A percentile compares a stretch with the other conserved stretches of the same genome.
Evolutionary conservation across 2,329 filamentous ascomycete species (phyloP).

Genomic region (Calonectria pauciramosa): DNA sequence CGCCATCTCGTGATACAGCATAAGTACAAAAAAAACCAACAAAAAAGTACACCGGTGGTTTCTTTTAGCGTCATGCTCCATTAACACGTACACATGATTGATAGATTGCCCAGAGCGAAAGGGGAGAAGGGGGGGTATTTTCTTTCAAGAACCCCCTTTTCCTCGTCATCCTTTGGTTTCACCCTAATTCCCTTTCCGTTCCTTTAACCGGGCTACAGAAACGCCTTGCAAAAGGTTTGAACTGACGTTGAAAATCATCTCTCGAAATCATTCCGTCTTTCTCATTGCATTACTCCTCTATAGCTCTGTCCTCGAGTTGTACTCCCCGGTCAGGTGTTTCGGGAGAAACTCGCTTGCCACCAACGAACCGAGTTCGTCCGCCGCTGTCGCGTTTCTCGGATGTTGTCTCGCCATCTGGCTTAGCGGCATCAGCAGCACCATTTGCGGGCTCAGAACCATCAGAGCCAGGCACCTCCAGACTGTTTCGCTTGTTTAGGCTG

Average conservation of each 20-base stretch:
- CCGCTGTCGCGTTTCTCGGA: constrained; percentile 76
- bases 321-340: constrained; percentile 58
- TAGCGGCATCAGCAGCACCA: constrained; percentile 51
- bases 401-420: constrained; percentile 36
- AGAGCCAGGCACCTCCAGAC: constrained; percentile 84
- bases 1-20: constrained; percentile 44
- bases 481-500: constrained; percentile 70
- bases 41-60: constrained; percentile 36
- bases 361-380: constrained; percentile 65
- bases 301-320: constrained; percentile 66
- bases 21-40: constrained; percentile 43
- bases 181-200: background rate
- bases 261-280: constrained; percentile 18
- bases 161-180: background rate
- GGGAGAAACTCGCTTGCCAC: constrained; percentile 58
- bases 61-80: constrained; percentile 48
- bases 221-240: constrained; percentile 10
- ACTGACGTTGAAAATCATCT: constrained; percentile 27
- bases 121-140: background rate
- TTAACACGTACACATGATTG: constrained; percentile 47
- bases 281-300: constrained; percentile 59
- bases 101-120: constrained; percentile 26
- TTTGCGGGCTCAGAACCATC: constrained; percentile 62
- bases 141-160: background rate
- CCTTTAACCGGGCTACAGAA: background rate